phyloP scores from a whole-genome alignment of 176 grass and related monocot genomes.

The Lolium perenne region DNA sequence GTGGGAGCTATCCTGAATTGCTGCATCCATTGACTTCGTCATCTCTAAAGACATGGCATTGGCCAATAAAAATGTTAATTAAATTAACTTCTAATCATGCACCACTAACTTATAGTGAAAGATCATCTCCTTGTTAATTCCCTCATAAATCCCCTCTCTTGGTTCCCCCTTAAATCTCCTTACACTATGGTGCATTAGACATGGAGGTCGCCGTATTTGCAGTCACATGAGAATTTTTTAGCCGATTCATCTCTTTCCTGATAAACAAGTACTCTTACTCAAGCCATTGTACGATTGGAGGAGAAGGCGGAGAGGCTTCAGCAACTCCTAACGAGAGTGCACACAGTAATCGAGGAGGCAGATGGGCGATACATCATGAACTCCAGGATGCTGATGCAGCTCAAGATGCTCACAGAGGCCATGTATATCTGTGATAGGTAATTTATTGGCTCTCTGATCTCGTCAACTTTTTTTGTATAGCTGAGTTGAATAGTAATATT shows the following conservation, averaged over 20 bases:
- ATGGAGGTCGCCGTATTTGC: neutral
- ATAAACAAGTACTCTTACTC: constrained; percentile 1
- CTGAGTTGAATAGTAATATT: no score
- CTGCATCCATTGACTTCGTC: neutral
- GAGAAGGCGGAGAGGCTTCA: neutral
- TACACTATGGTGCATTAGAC: neutral
- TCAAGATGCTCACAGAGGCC: neutral
- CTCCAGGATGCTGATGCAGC: neutral
- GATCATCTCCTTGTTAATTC: neutral
- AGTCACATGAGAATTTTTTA: neutral
- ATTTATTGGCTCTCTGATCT: no score
- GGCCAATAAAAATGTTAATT: neutral
- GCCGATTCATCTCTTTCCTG: neutral
- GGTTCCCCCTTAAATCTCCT: neutral
- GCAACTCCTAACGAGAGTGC: neutral
- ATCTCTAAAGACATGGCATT: neutral
- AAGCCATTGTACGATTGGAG: neutral
- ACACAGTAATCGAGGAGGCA: neutral
- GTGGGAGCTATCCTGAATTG: neutral
- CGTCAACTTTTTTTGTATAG: no score
- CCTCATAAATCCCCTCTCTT: neutral
- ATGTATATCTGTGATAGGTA: no score
- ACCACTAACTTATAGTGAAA: neutral
- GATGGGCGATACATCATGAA: neutral
- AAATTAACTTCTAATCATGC: neutral